phyloP scores from a whole-genome alignment of 257 asterid genomes.

The Penstemon davidsonii region DNA sequence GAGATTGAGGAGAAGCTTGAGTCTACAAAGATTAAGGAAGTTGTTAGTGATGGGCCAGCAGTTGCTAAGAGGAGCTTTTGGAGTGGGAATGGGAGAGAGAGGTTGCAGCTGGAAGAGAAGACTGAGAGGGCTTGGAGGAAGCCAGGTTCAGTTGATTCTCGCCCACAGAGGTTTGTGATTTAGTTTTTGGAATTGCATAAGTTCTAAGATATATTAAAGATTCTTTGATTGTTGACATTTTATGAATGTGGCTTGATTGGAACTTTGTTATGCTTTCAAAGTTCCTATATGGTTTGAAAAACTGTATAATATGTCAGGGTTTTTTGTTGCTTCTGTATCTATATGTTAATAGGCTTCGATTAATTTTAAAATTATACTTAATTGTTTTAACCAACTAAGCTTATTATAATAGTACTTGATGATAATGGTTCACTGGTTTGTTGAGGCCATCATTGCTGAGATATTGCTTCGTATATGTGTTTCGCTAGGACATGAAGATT shows the following conservation, averaged over 20 bases:
- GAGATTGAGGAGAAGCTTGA: conserved; percentile 82
- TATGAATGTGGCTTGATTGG: conserved; percentile 12
- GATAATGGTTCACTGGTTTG: background rate
- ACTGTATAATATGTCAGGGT: background rate
- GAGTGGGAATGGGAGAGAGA: conserved; percentile 60
- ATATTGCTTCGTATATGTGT: background rate
- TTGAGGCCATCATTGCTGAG: background rate
- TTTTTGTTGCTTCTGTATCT: background rate
- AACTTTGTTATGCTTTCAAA: background rate
- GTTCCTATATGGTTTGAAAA: conserved; percentile 10
- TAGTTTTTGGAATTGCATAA: conserved; percentile 19
- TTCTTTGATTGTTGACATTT: conserved; percentile 13
- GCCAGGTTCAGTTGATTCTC: conserved; percentile 52
- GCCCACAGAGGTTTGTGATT: conserved; percentile 63
- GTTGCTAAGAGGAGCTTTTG: conserved; percentile 55
- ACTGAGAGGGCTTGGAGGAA: conserved; percentile 79
- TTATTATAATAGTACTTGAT: background rate
- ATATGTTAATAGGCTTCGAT: background rate
- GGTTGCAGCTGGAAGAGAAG: conserved; percentile 43
- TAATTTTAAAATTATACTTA: background rate
- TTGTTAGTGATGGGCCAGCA: conserved; percentile 32
- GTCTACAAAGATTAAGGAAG: conserved; percentile 57
- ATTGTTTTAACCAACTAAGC: background rate
- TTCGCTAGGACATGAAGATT: background rate
- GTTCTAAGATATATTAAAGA: conserved; percentile 7